Percentiles rank a stretch among this genome's conserved stretches.
Evolutionary conservation across 1,284 basidiomycete species (phyloP).

Genomic region (Phylloboletellus chloephorus): DNA sequence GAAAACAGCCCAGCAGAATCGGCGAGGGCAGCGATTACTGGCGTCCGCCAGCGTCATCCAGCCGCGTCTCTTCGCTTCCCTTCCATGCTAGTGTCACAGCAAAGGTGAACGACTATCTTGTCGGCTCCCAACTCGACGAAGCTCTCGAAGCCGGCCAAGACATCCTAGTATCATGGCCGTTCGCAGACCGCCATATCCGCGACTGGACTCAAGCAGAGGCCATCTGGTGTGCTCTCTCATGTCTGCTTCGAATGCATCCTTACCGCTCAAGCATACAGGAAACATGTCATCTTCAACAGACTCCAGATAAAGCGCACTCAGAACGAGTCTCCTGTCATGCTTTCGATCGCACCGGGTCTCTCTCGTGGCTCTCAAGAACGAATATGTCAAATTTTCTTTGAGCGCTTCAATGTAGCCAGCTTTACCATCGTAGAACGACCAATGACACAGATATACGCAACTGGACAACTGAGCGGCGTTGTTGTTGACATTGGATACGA

Average conservation of each 20-base stretch:
- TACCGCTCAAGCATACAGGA: conserved; percentile 48
- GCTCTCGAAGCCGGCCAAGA: conserved; percentile 70
- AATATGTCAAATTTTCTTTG: conserved; percentile 87
- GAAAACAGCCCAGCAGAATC: conserved; percentile 19
- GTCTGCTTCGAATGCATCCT: conserved; percentile 3
- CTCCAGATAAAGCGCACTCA: conserved; percentile 76
- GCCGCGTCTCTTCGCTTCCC: conserved; percentile 43
- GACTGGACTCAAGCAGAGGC: conserved; percentile 93
- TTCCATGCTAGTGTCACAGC: conserved; percentile 37
- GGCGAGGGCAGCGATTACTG: conserved; percentile 26
- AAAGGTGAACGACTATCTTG: conserved; percentile 76
- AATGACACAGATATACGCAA: conserved; percentile 79
- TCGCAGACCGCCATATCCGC: conserved; percentile 65
- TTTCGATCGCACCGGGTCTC: conserved; percentile 68
- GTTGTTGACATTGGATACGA: conserved; percentile 82
- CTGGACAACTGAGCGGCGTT: conserved; percentile 73
- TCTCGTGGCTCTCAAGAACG: conserved; percentile 71
- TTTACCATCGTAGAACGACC: conserved; percentile 83
- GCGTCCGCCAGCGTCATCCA: conserved; percentile 41
- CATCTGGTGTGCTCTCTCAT: conserved; percentile 58
- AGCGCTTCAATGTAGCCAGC: conserved; percentile 89
- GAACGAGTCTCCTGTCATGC: conserved; percentile 82
- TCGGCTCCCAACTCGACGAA: conserved; percentile 77
- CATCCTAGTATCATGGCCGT: conserved; percentile 78
- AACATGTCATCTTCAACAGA: conserved; percentile 75